Percentiles rank a stretch among this genome's conserved stretches.
These are phyloP conservation scores for Lichtheimia ramosa DNA, from an alignment of 371 early-diverging fungal species.

Conservation along the genomic window DNA sequence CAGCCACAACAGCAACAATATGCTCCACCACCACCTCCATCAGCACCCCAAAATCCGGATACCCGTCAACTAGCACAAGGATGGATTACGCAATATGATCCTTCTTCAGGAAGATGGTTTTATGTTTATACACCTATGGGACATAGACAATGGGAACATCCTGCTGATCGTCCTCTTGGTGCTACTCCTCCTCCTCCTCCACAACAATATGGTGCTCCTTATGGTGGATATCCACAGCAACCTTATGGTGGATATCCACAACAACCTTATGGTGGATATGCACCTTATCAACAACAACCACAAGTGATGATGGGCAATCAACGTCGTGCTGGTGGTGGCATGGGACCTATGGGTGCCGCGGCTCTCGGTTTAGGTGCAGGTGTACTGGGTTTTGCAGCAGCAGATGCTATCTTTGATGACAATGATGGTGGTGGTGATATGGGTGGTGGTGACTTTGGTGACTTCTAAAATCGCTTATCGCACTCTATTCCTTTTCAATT, in stretches of 20 bases:
- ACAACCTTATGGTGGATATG: slow-evolving; percentile 27
- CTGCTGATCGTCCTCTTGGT: slow-evolving; percentile 31
- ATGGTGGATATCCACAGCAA: slow-evolving; percentile 13
- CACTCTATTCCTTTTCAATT: not conserved
- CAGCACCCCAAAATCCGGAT: slow-evolving; percentile 35
- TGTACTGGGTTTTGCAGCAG: slow-evolving; percentile 35
- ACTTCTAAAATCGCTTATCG: not conserved
- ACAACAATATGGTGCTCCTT: slow-evolving; percentile 20
- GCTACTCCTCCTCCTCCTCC: slow-evolving; percentile 12
- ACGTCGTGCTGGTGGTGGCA: slow-evolving; percentile 21
- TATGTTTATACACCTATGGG: slow-evolving; percentile 50
- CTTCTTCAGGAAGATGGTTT: slow-evolving; percentile 37
- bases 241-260: slow-evolving; percentile 20
- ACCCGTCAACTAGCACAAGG: slow-evolving; percentile 31
- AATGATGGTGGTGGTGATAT: slow-evolving; percentile 15
- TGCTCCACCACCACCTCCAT: slow-evolving; percentile 40
- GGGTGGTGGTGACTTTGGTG: slow-evolving; percentile 28
- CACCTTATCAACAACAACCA: slow-evolving; percentile 9
- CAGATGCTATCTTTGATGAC: slow-evolving; percentile 33
- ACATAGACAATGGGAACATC: slow-evolving; percentile 52
- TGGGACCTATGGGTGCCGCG: slow-evolving; percentile 21
- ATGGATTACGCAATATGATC: slow-evolving; percentile 50
- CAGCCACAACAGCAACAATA: slow-evolving; percentile 14
- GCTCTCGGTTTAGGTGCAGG: slow-evolving; percentile 43
- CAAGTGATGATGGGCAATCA: slow-evolving; percentile 4